phyloP scores from a whole-genome alignment of 306 rosid species.

The Quercus mongolica region DNA sequence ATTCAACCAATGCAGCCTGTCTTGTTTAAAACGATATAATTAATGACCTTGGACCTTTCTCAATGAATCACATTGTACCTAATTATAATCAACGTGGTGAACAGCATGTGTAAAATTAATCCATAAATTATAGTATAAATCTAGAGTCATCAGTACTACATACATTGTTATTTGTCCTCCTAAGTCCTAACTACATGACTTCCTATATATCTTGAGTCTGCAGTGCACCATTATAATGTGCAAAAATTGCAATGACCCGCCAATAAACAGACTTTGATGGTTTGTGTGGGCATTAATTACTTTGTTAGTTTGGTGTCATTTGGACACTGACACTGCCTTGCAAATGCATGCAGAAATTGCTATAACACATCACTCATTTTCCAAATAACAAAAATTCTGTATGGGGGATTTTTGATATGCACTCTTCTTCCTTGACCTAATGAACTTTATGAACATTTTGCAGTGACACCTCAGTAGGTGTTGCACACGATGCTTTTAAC shows the following conservation, averaged over 20 bases:
- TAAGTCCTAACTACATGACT: not conserved
- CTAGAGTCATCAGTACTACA: too few relatives aligned
- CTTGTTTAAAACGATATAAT: not conserved
- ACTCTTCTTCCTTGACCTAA: not conserved
- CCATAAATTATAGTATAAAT: too few relatives aligned
- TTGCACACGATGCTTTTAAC: slow-evolving; percentile 55
- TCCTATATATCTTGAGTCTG: not conserved
- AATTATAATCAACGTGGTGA: not conserved
- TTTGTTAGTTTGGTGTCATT: too few relatives aligned
- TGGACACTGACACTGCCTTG: too few relatives aligned
- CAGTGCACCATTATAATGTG: too few relatives aligned
- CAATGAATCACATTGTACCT: not conserved
- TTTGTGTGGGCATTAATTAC: too few relatives aligned
- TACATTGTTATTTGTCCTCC: not conserved
- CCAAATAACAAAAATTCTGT: not conserved
- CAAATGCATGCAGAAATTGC: too few relatives aligned
- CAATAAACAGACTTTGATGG: too few relatives aligned
- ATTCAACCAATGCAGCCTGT: not conserved
- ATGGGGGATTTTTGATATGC: not conserved
- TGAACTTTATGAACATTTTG: slow-evolving; percentile 24
- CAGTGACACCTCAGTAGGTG: slow-evolving; percentile 50
- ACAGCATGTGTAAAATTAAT: not conserved
- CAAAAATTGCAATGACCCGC: too few relatives aligned
- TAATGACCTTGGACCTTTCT: not conserved
- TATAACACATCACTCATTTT: not conserved